Percentiles rank a stretch among this genome's conserved stretches.
Conservation (phyloP, 169 alveolate species). For the Plasmodium sp. region DNA sequence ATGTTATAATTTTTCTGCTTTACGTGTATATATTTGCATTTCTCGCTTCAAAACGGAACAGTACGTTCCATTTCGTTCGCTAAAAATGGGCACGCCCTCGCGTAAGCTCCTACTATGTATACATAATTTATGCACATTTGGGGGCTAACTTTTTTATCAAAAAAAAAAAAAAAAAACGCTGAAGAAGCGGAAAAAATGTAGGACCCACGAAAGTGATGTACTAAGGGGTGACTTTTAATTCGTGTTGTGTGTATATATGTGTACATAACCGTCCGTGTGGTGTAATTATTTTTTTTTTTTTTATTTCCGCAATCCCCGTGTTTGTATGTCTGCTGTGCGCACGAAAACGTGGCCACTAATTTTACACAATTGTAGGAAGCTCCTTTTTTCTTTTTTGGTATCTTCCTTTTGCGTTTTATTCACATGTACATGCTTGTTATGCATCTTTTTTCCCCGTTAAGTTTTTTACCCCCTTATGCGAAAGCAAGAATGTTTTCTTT, state of each 20-base stretch:
- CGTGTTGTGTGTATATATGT: neutral
- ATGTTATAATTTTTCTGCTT: neutral
- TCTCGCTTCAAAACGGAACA: neutral
- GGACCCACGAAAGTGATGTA: neutral
- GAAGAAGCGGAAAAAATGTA: neutral
- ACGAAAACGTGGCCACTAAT: neutral
- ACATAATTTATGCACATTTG: neutral
- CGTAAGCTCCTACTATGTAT: neutral
- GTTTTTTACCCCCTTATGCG: neutral
- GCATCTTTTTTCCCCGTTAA: neutral
- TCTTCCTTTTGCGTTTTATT: neutral
- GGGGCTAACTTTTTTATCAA: neutral
- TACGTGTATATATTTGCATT: neutral
- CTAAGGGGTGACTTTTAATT: neutral
- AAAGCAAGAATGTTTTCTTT: neutral
- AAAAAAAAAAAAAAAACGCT: neutral
- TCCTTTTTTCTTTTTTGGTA: neutral
- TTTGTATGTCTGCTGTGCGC: neutral
- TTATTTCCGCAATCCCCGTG: neutral
- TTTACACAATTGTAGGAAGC: neutral
- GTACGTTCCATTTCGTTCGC: neutral
- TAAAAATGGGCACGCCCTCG: neutral
- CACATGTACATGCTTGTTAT: neutral
- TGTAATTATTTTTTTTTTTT: neutral
- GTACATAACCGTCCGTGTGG: neutral